A percentile compares a stretch with the other conserved stretches of the same genome.
Conservation (phyloP, 371 early-diverging fungal species). For the Fennellomyces sp. region DNA sequence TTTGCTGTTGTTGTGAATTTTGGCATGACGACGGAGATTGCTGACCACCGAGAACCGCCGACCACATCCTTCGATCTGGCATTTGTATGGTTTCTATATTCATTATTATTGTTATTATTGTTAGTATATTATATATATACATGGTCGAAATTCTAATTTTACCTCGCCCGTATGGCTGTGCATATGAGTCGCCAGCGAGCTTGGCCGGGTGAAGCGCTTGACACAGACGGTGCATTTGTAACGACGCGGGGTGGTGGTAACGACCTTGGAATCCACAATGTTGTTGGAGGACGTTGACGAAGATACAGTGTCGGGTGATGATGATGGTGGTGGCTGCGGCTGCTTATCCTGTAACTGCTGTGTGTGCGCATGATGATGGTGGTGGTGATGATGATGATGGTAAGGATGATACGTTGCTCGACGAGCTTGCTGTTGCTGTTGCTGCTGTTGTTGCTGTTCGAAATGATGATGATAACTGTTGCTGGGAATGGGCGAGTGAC, state of each 20-base stretch:
- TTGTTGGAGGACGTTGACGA: background rate
- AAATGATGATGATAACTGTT: background rate
- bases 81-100: slow-evolving; percentile 34
- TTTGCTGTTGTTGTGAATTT: slow-evolving; percentile 22
- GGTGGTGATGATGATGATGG: background rate
- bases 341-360: background rate
- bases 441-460: background rate
- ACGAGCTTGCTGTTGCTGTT: background rate
- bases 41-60: slow-evolving; percentile 38
- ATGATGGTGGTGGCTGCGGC: background rate
- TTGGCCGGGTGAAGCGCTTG: slow-evolving; percentile 63
- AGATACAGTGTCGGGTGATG: background rate
- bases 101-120: background rate
- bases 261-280: slow-evolving; percentile 1
- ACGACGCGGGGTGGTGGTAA: slow-evolving; percentile 21
- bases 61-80: slow-evolving; percentile 32
- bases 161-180: slow-evolving; percentile 67
- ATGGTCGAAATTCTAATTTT: no score
- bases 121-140: background rate
- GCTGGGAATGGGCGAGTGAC: background rate
- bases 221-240: slow-evolving; percentile 51
- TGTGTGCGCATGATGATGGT: background rate
- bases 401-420: background rate
- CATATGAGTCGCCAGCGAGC: slow-evolving; percentile 61
- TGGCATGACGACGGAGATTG: slow-evolving; percentile 36